A percentile compares a stretch with the other conserved stretches of the same genome.
Evolutionary conservation across 2,329 filamentous ascomycete genomes (phyloP).

Genomic region (Verticillium alfalfae): DNA sequence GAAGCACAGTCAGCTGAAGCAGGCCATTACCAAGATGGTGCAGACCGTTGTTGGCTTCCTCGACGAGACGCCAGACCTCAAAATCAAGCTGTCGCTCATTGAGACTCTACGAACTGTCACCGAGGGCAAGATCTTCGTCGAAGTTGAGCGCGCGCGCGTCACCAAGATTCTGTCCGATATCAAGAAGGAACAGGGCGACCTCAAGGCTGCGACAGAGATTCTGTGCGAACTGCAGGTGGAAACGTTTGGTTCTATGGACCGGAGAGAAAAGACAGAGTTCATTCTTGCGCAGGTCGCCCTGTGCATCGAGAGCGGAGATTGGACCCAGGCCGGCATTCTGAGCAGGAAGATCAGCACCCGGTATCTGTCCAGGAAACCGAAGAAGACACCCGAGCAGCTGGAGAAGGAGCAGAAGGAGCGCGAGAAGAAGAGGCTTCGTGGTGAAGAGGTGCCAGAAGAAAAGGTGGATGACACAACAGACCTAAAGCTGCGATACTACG

Average conservation of each 20-base stretch:
- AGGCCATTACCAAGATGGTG: slow-evolving; percentile 98
- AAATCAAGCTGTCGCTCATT: slow-evolving; percentile 89
- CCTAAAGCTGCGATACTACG: slow-evolving; percentile 91
- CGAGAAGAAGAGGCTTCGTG: slow-evolving; percentile 77
- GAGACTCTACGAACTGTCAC: slow-evolving; percentile 94
- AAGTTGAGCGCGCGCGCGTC: slow-evolving; percentile 93
- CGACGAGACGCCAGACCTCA: slow-evolving; percentile 75
- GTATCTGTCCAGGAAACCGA: slow-evolving; percentile 84
- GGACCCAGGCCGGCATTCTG: slow-evolving; percentile 91
- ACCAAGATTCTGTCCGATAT: slow-evolving; percentile 95
- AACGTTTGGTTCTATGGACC: slow-evolving; percentile 96
- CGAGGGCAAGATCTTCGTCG: slow-evolving; percentile 99
- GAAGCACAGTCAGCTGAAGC: slow-evolving; percentile 99
- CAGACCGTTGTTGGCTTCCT: slow-evolving; percentile 92
- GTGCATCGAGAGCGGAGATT: slow-evolving; percentile 93
- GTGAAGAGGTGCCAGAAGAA: slow-evolving; percentile 72
- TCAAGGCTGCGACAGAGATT: slow-evolving; percentile 84
- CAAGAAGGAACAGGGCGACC: slow-evolving; percentile 91
- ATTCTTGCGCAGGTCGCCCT: slow-evolving; percentile 91
- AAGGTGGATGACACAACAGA: slow-evolving; percentile 89
- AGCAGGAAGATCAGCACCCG: slow-evolving; percentile 95
- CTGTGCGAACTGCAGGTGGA: slow-evolving; percentile 97
- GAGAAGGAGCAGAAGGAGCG: slow-evolving; percentile 86
- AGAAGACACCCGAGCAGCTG: slow-evolving; percentile 83
- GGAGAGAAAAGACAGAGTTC: slow-evolving; percentile 97